Conservation (phyloP, 306 rosid genomes). For the Pterocarpus macrocarpus region DNA sequence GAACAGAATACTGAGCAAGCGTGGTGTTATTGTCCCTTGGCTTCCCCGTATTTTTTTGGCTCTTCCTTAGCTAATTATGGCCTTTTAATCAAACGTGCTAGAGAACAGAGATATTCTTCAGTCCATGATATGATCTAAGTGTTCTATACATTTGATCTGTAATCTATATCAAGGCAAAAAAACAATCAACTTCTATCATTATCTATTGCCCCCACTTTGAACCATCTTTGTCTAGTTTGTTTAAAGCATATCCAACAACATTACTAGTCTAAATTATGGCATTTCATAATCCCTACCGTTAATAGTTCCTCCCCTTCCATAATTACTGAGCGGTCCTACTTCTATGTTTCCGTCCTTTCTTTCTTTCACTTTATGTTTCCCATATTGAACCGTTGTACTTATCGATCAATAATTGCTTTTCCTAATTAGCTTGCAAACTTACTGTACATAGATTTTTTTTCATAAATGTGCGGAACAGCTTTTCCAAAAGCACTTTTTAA, state of each 20-base stretch:
- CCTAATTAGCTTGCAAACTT: neutral
- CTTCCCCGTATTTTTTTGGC: conserved; percentile 9
- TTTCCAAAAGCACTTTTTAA: neutral
- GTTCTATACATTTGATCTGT: neutral
- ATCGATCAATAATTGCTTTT: conserved; percentile 21
- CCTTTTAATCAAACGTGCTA: conserved; percentile 18
- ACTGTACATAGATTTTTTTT: neutral
- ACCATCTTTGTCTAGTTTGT: conserved; percentile 22
- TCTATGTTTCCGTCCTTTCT: neutral
- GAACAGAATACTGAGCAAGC: conserved; percentile 17
- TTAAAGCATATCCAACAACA: conserved; percentile 26
- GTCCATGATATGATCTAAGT: conserved; percentile 7
- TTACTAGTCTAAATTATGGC: neutral
- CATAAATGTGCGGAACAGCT: neutral
- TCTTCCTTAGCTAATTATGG: conserved; percentile 24
- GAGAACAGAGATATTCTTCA: conserved; percentile 19
- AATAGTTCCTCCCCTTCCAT: neutral
- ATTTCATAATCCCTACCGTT: conserved; percentile 32
- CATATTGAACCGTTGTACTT: neutral
- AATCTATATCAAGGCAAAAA: conserved; percentile 28
- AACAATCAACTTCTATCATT: conserved; percentile 9
- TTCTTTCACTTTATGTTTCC: neutral
- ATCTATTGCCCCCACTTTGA: conserved; percentile 40
- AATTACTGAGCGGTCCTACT: neutral
- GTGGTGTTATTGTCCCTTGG: conserved; percentile 5